Evolutionary conservation across 73 alveolate genomes (phyloP).

Genomic region (Stentor coeruleus): DNA sequence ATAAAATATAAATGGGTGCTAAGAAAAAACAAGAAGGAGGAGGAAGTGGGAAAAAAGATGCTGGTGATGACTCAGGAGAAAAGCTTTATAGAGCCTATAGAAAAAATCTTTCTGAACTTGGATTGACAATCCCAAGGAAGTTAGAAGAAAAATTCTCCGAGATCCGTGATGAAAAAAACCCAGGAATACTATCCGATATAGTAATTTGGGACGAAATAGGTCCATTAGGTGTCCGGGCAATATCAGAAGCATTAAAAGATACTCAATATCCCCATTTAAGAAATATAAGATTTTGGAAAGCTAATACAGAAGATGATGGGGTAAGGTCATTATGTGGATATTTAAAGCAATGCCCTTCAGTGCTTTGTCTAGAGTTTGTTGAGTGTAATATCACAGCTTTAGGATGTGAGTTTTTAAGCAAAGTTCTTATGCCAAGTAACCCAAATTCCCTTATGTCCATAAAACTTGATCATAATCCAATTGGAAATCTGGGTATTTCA

Average conservation of each 20-base stretch:
- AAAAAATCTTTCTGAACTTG: constrained; percentile 13
- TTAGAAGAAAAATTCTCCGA: constrained; percentile 23
- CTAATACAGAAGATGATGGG: constrained; percentile 56
- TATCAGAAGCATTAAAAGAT: constrained; percentile 17
- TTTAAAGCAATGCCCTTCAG: constrained; percentile 37
- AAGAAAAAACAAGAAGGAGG: constrained; percentile 20
- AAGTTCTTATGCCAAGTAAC: constrained; percentile 37
- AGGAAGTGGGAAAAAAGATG: constrained; percentile 14
- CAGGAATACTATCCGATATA: constrained; percentile 3
- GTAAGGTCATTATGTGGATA: constrained; percentile 38
- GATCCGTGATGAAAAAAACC: constrained; percentile 27
- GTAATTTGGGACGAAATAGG: constrained; percentile 25
- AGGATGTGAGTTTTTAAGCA: constrained; percentile 47
- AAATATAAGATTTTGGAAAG: constrained; percentile 49
- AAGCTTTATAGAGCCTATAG: constrained; percentile 25
- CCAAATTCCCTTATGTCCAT: constrained; percentile 36
- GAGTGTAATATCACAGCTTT: constrained; percentile 49
- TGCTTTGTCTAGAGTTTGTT: constrained; percentile 41
- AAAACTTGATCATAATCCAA: constrained; percentile 46
- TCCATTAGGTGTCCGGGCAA: constrained; percentile 21
- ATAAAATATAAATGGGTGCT: background rate
- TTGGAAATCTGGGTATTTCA: constrained; percentile 50
- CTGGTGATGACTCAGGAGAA: constrained; percentile 29
- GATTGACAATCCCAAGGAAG: constrained; percentile 26
- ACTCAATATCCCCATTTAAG: constrained; percentile 28